Percentiles rank a stretch among this genome's conserved stretches.
Evolutionary conservation across 2,329 filamentous ascomycete species (phyloP).

Genomic region (Aspergillus viridinutans): DNA sequence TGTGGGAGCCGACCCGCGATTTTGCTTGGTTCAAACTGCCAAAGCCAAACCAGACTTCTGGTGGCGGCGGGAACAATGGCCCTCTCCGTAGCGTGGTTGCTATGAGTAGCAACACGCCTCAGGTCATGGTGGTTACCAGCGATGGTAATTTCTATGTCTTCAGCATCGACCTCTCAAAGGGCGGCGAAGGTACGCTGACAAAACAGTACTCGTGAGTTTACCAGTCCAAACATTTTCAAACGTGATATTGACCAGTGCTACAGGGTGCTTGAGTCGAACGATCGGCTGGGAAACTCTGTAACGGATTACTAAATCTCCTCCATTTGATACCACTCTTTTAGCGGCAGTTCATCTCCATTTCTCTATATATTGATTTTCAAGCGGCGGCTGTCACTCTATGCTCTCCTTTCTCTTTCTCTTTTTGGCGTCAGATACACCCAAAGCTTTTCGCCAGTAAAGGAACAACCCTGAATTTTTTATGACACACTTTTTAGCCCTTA

Average conservation of each 20-base stretch:
- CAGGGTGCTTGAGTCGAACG: constrained; percentile 44
- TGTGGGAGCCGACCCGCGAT: constrained; percentile 93
- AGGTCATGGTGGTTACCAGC: constrained; percentile 97
- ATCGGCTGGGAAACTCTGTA: constrained; percentile 34
- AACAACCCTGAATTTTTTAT: neutral
- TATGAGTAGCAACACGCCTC: constrained; percentile 89
- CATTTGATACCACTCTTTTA: constrained; percentile 8
- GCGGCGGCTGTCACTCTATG: neutral
- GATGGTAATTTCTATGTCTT: constrained; percentile 95
- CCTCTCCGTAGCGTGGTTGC: constrained; percentile 88
- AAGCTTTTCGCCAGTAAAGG: neutral
- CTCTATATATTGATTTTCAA: neutral
- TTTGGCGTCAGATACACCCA: neutral
- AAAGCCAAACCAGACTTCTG: constrained; percentile 47
- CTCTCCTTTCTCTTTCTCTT: neutral
- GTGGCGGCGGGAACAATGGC: constrained; percentile 38
- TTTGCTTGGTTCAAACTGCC: constrained; percentile 97
- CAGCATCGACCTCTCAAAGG: constrained; percentile 89
- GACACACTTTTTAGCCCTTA: neutral
- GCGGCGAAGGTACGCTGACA: constrained; percentile 84
- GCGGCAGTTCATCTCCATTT: neutral
- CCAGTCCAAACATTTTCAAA: neutral
- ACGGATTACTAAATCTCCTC: constrained; percentile 31
- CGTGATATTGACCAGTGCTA: constrained; percentile 3
- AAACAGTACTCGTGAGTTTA: constrained; percentile 87